Evolutionary conservation across 768 basidiomycete genomes (phyloP).

Genomic region (Podaxis sp.): DNA sequence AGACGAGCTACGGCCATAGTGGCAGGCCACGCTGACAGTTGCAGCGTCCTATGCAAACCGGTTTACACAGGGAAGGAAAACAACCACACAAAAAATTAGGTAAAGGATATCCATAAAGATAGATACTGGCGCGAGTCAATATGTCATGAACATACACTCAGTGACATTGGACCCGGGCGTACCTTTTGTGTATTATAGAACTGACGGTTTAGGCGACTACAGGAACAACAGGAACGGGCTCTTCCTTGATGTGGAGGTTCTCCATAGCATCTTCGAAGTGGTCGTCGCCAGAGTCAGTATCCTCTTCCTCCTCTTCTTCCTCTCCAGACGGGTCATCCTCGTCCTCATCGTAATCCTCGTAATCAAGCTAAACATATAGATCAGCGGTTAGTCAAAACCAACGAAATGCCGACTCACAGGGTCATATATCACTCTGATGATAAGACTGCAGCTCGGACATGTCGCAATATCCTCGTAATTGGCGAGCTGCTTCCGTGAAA

Average conservation of each 20-base stretch:
- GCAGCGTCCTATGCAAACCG: too few species aligned
- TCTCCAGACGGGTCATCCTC: conserved; percentile 43
- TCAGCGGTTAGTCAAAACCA: conserved; percentile 13
- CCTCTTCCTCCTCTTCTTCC: conserved; percentile 38
- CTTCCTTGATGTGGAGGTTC: conserved; percentile 50
- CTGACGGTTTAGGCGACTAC: conserved; percentile 23
- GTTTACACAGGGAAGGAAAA: too few species aligned
- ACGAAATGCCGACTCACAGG: conserved; percentile 60
- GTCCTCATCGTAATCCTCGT: conserved; percentile 66
- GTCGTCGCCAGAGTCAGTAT: conserved; percentile 39
- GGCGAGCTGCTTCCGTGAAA: conserved; percentile 78
- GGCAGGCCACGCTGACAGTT: too few species aligned
- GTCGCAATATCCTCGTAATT: conserved; percentile 93
- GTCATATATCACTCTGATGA: conserved; percentile 92
- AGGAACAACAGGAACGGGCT: conserved; percentile 18
- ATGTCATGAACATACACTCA: not conserved
- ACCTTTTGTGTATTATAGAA: not conserved
- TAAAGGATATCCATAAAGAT: not conserved
- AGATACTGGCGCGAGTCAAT: not conserved
- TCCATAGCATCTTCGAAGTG: conserved; percentile 69
- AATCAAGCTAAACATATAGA: conserved; percentile 61
- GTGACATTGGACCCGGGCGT: not conserved
- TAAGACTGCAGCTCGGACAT: conserved; percentile 93
- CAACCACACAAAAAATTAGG: not conserved
- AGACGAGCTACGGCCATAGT: too few species aligned